Evolutionary conservation across 768 basidiomycete species (phyloP).

Genomic region (Hemileccinum rubropunctum): DNA sequence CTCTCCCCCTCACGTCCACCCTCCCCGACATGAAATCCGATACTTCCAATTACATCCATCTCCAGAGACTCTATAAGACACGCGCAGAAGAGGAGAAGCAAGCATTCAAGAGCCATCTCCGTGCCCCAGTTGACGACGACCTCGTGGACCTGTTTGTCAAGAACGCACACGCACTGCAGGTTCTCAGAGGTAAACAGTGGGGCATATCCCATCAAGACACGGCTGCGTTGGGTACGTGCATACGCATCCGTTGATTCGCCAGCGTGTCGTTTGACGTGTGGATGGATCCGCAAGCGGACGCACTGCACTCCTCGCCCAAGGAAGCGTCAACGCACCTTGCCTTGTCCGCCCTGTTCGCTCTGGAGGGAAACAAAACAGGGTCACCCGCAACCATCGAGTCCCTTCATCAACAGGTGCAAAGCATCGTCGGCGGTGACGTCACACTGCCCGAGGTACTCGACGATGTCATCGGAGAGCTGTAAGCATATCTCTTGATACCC

Average conservation of each 20-base stretch:
- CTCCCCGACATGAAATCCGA: constrained; percentile 97
- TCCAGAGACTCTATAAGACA: constrained; percentile 83
- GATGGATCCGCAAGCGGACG: constrained; percentile 34
- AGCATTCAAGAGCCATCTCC: constrained; percentile 49
- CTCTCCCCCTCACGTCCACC: constrained; percentile 79
- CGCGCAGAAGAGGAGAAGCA: constrained; percentile 70
- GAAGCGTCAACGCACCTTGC: constrained; percentile 70
- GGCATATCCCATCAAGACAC: constrained; percentile 52
- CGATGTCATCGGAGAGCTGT: constrained; percentile 78
- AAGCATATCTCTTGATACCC: constrained; percentile 29
- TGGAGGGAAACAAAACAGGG: constrained; percentile 26
- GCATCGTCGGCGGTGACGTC: constrained; percentile 46
- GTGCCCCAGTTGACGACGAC: constrained; percentile 45
- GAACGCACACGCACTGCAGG: constrained; percentile 71
- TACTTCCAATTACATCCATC: constrained; percentile 75
- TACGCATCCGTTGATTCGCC: neutral
- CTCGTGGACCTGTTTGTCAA: constrained; percentile 72
- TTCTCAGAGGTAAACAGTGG: constrained; percentile 64
- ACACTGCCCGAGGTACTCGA: constrained; percentile 55
- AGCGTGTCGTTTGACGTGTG: neutral
- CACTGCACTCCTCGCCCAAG: constrained; percentile 44
- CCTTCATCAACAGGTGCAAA: constrained; percentile 49
- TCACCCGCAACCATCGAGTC: constrained; percentile 46
- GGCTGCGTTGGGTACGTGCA: constrained; percentile 44
- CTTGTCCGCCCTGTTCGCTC: constrained; percentile 54